Evolutionary conservation across 2,329 filamentous ascomycete species (phyloP).

Genomic region (Paecilomyces dactylethromorphus): DNA sequence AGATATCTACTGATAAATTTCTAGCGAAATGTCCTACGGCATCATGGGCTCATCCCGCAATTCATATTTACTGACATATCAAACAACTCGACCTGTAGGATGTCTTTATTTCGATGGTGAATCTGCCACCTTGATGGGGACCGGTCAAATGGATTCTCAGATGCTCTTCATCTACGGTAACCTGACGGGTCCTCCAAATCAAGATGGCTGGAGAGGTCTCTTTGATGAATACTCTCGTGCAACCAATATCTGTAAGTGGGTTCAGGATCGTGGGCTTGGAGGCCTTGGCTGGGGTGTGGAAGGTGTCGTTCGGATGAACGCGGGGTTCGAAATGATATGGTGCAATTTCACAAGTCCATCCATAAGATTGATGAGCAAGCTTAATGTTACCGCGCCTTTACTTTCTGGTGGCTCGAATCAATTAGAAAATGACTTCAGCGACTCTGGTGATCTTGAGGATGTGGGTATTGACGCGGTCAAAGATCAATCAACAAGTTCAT

Average conservation of each 20-base stretch:
- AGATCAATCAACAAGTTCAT: conserved; percentile 11
- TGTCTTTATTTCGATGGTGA: conserved; percentile 48
- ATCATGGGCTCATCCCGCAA: conserved; percentile 43
- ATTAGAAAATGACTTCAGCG: background rate
- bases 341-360: conserved; percentile 44
- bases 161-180: conserved; percentile 47
- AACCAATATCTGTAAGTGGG: conserved; percentile 42
- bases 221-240: conserved; percentile 44
- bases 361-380: conserved; percentile 35
- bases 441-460: conserved; percentile 1
- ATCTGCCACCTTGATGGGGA: conserved; percentile 42
- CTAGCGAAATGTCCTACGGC: conserved; percentile 45
- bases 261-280: conserved; percentile 33
- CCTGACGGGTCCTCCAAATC: conserved; percentile 26
- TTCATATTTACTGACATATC: conserved; percentile 44
- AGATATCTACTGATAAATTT: background rate
- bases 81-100: conserved; percentile 37
- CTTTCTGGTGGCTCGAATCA: conserved; percentile 8
- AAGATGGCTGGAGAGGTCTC: conserved; percentile 27
- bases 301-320: conserved; percentile 47
- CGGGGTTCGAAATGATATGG: conserved; percentile 49
- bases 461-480: background rate
- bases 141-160: conserved; percentile 43
- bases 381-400: conserved; percentile 44
- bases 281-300: conserved; percentile 45